A percentile compares a stretch with the other conserved stretches of the same genome.
Conservation (phyloP, 2,329 filamentous ascomycete species). For the Aspergillus hiratsukae region DNA sequence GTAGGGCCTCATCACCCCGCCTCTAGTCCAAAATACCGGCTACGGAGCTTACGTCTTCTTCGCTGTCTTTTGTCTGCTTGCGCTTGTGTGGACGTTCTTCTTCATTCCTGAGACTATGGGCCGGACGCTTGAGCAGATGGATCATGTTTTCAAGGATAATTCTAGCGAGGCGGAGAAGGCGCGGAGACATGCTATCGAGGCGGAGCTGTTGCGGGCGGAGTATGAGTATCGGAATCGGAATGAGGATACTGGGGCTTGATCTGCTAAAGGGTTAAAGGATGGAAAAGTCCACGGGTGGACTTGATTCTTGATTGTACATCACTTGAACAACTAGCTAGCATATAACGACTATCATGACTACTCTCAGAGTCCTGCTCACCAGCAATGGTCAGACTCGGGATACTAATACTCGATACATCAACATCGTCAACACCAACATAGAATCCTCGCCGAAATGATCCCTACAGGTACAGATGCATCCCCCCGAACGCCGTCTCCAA, state of each 20-base stretch:
- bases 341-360: neutral
- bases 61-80: constrained; percentile 49
- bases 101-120: constrained; percentile 58
- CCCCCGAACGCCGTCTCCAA: constrained; percentile 32
- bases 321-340: neutral
- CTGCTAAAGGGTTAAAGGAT: no score
- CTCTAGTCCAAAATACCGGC: constrained; percentile 56
- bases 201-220: constrained; percentile 22
- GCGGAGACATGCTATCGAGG: constrained; percentile 29
- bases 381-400: no score
- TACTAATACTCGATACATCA: no score
- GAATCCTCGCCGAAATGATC: no score
- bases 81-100: constrained; percentile 49
- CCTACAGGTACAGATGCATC: neutral
- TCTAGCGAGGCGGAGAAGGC: constrained; percentile 28
- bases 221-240: neutral
- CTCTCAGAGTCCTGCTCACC: neutral
- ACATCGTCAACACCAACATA: no score
- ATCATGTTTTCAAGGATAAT: constrained; percentile 41
- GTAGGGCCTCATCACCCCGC: constrained; percentile 59
- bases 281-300: neutral
- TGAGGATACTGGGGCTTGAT: neutral
- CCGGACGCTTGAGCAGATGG: constrained; percentile 53
- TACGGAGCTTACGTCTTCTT: constrained; percentile 58
- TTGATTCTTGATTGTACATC: neutral